A percentile compares a stretch with the other conserved stretches of the same genome.
phyloP scores from a whole-genome alignment of 495 filamentous ascomycete genomes.

The Jackrogersella multiformis region DNA sequence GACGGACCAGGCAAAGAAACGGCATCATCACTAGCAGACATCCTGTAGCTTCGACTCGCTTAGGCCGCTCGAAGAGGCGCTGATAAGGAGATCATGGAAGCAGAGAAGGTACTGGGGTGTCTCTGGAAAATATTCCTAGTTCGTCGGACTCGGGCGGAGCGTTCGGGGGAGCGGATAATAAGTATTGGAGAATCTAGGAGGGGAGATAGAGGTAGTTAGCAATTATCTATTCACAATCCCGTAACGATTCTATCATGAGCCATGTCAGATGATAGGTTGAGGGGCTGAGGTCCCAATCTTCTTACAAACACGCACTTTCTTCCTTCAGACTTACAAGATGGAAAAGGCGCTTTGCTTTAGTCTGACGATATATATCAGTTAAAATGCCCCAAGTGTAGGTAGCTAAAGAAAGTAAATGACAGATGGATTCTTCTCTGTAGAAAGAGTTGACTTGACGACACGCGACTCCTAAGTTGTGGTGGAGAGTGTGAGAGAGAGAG shows the following conservation, averaged over 20 bases:
- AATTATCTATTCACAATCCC: not conserved
- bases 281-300: conserved; percentile 6
- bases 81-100: conserved; percentile 20
- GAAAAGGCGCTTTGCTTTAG: not conserved
- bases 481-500: conserved; percentile 13
- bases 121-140: not conserved
- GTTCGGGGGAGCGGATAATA: not conserved
- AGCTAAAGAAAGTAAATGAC: not conserved
- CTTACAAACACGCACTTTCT: not conserved
- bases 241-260: not conserved
- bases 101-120: not conserved
- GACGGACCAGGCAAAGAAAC: not conserved
- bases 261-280: conserved; percentile 2
- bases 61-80: conserved; percentile 10
- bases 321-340: conserved; percentile 3
- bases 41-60: conserved; percentile 22
- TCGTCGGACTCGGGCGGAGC: not conserved
- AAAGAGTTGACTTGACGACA: conserved; percentile 11
- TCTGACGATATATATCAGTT: conserved; percentile 5
- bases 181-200: conserved; percentile 3
- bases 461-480: conserved; percentile 30
- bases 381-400: not conserved
- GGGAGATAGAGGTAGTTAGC: conserved; percentile 13
- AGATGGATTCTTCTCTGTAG: not conserved
- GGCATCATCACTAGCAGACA: conserved; percentile 17